Evolutionary conservation across 2,329 filamentous ascomycete genomes (phyloP).

Genomic region (Phyllosticta paracitricarpa): DNA sequence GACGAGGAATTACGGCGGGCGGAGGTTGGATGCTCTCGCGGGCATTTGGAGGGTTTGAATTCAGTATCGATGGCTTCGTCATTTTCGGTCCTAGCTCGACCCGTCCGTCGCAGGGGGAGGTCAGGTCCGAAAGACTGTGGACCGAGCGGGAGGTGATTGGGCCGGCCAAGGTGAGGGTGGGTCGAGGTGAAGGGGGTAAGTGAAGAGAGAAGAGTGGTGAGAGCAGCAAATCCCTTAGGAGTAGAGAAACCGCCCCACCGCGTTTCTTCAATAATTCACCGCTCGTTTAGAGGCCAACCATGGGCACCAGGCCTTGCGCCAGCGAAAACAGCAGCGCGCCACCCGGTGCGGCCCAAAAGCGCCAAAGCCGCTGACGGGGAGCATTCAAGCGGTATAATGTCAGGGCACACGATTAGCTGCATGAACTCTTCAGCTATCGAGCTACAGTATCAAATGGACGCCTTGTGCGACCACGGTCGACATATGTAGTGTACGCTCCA

Average conservation of each 20-base stretch:
- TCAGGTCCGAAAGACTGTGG: constrained; percentile 12
- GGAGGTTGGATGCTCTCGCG: constrained; percentile 2
- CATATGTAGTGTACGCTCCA: neutral
- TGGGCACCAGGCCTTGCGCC: neutral
- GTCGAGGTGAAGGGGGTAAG: too few relatives aligned
- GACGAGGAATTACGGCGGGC: neutral
- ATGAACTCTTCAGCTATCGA: neutral
- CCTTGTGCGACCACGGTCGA: neutral
- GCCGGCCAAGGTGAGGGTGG: neutral
- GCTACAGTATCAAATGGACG: neutral
- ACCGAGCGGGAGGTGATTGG: constrained; percentile 19
- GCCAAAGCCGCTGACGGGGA: neutral
- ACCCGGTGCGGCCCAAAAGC: neutral
- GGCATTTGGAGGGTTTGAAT: neutral
- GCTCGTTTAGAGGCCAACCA: neutral
- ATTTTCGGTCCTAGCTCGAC: neutral
- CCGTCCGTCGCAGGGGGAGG: constrained; percentile 14
- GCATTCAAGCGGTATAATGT: neutral
- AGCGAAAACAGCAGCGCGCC: neutral
- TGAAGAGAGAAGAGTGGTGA: too few relatives aligned
- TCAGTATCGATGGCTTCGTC: constrained; percentile 1
- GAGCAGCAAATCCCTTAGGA: too few relatives aligned
- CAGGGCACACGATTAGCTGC: neutral
- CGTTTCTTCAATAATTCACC: too few relatives aligned
- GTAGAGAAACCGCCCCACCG: too few relatives aligned